Evolutionary conservation across 2,329 filamentous ascomycete species (phyloP), one percentile per base, ranked within the genome.

Genomic region (Ophiocordyceps camponoti-rufipedis): DNA sequence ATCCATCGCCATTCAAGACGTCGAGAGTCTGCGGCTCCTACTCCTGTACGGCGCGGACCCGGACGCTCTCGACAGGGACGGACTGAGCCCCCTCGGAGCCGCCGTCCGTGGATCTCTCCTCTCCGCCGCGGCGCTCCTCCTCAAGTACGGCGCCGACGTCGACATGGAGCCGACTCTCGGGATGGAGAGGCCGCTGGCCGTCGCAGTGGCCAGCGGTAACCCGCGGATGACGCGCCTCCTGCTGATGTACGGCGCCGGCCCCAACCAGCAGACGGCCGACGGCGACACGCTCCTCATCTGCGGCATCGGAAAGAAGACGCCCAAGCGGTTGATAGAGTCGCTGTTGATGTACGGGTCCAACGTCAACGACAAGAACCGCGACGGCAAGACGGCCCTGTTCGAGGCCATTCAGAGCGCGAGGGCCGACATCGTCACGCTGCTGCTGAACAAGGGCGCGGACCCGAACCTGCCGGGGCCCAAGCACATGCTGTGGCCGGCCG

Each of bases 381-480:
- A 76, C 48, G 80, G 79, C 28, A 74, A 76, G 51, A 78, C 75
- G 0, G 69, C 78, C 0, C 64, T 83, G 2, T 80, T 80, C 55
- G 70, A 74, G 50, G 75, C 78, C 5, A 76, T 82, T 45, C 66
- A 68, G 43, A 63, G 64, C 16, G 69, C 68, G 11, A 68, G 78
- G 6, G 60, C 69, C 43, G 76, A 81, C 47, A 63, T 80, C 1
- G 70, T 80, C 48, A 65, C 60, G 9, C 57, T 55, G 2, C 59
- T 70, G 29, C 55, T 70, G 3, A 61, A 81, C 44, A 69, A 78
- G 46, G 70, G 72, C 3, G 80, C 80, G 2, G 72, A 82, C 52
- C 71, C 78, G 9, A 84, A 85, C 55, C 63, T 82, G 6, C 80
- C 80, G 1, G 78, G 75, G 1, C 78, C 78, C 11, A 80, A 82